A percentile compares a stretch with the other conserved stretches of the same genome.
These are phyloP conservation scores for Cryptosporidium sp. DNA, from an alignment of 169 alveolate species.

Conservation along the genomic window DNA sequence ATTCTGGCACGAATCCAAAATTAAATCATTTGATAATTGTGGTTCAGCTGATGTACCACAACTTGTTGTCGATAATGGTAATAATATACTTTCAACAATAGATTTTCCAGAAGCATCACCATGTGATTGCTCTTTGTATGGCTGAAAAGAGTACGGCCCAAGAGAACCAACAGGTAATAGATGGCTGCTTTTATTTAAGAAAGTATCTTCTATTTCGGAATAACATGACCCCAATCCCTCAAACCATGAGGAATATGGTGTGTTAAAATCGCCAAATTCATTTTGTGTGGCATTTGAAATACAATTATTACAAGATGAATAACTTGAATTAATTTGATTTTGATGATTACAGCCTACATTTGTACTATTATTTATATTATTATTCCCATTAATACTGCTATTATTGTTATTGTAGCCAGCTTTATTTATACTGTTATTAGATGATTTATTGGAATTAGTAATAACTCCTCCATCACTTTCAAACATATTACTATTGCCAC, in stretches of 20 bases:
- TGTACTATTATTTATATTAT: slow-evolving; percentile 7
- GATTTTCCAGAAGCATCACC: slow-evolving; percentile 32
- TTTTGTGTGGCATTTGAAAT: slow-evolving; percentile 11
- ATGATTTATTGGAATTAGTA: background rate
- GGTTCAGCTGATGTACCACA: slow-evolving; percentile 72
- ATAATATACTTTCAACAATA: slow-evolving; percentile 51
- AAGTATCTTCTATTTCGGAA: slow-evolving; percentile 66
- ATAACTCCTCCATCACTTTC: background rate
- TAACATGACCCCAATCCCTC: slow-evolving; percentile 64
- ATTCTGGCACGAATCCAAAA: slow-evolving; percentile 40
- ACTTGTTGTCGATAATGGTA: slow-evolving; percentile 58
- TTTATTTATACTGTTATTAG: slow-evolving; percentile 15
- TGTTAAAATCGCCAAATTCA: slow-evolving; percentile 33
- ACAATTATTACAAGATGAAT: slow-evolving; percentile 46
- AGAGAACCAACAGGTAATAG: slow-evolving; percentile 60
- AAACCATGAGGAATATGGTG: slow-evolving; percentile 68
- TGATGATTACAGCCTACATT: background rate
- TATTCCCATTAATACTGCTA: background rate
- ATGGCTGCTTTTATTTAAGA: slow-evolving; percentile 39
- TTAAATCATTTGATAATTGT: slow-evolving; percentile 66
- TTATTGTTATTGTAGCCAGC: slow-evolving; percentile 2
- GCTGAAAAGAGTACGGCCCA: slow-evolving; percentile 73
- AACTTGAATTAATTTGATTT: background rate
- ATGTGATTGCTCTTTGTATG: slow-evolving; percentile 37
- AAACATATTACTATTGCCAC: background rate